Percentiles rank a stretch among this genome's conserved stretches.
Evolutionary conservation across 257 asterid genomes (phyloP).

Genomic region (Vinca minor): DNA sequence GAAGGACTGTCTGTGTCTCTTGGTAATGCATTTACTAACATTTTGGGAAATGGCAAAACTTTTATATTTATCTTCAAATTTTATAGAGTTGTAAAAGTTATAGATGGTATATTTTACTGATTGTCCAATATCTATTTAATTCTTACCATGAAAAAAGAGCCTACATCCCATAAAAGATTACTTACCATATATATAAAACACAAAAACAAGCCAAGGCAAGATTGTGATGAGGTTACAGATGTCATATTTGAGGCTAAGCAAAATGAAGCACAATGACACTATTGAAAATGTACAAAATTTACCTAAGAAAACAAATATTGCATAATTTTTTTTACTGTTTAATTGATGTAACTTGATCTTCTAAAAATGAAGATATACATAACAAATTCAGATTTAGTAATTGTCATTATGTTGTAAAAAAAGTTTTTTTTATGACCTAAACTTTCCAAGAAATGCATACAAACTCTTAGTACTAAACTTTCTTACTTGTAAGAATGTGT

Average conservation of each 20-base stretch:
- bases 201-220: neutral
- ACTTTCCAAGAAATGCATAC: neutral
- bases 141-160: neutral
- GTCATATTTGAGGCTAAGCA: neutral
- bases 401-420: neutral
- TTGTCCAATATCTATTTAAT: neutral
- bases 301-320: neutral
- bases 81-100: neutral
- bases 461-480: neutral
- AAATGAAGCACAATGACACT: neutral
- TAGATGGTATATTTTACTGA: neutral
- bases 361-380: neutral
- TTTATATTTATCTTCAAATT: no score
- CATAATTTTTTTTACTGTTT: neutral
- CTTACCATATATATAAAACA: neutral
- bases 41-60: neutral
- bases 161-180: neutral
- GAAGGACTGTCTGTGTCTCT: no score
- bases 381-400: neutral
- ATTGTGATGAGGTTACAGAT: neutral
- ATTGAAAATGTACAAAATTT: neutral
- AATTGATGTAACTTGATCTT: neutral
- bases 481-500: slow-evolving; percentile 30
- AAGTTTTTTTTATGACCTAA: neutral
- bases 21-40: neutral